Evolutionary conservation across 1,139 yeast species (phyloP).

Genomic region (Pichia sp.): DNA sequence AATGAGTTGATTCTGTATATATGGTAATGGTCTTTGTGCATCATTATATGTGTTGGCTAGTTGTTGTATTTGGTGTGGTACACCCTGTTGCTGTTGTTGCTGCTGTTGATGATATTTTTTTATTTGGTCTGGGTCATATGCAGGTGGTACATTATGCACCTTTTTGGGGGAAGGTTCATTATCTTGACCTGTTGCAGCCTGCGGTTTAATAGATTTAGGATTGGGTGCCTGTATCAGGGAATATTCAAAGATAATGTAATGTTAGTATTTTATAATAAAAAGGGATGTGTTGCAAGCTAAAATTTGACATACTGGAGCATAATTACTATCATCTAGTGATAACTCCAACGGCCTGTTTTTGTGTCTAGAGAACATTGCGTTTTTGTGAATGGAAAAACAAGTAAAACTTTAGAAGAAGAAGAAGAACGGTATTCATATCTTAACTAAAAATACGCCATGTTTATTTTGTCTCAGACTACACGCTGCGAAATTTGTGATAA

Average conservation of each 20-base stretch:
- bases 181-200: slow-evolving; percentile 24
- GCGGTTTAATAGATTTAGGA: slow-evolving; percentile 23
- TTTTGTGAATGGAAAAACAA: too few relatives aligned
- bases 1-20: slow-evolving; percentile 1
- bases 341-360: slow-evolving; percentile 23
- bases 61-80: slow-evolving; percentile 3
- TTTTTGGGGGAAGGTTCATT: not conserved
- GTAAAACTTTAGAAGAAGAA: not conserved
- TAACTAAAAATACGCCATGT: not conserved
- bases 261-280: not conserved
- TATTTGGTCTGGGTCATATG: not conserved
- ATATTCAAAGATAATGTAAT: not conserved
- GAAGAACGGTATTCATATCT: not conserved
- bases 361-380: slow-evolving; percentile 17
- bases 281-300: not conserved
- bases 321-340: slow-evolving; percentile 23
- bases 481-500: not conserved
- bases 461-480: not conserved
- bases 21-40: slow-evolving; percentile 3
- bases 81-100: not conserved
- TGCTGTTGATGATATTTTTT: not conserved
- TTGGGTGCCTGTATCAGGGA: slow-evolving; percentile 19
- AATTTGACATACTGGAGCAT: slow-evolving; percentile 23
- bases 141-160: not conserved
- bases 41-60: slow-evolving; percentile 1